Conservation (phyloP, 805 yeast genomes). For the Blastobotrys parvus region DNA sequence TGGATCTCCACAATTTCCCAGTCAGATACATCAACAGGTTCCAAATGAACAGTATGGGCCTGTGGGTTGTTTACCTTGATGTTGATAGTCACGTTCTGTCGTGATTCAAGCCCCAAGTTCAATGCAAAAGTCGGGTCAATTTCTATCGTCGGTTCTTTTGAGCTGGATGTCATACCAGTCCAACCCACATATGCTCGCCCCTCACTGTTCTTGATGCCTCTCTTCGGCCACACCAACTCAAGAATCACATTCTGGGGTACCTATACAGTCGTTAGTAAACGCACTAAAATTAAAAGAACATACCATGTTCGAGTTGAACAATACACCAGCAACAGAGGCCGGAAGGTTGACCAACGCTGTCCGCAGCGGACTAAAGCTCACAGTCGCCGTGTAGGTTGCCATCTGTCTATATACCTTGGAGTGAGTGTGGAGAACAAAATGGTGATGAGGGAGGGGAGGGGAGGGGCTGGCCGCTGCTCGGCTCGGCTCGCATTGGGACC, state of each 20-base stretch:
- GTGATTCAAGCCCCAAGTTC: constrained; percentile 39
- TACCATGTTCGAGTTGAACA: constrained; percentile 44
- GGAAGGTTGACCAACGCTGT: constrained; percentile 53
- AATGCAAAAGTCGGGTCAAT: constrained; percentile 62
- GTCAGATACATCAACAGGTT: constrained; percentile 68
- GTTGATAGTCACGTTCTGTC: constrained; percentile 33
- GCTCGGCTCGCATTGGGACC: no score
- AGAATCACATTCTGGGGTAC: constrained; percentile 50
- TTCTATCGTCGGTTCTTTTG: constrained; percentile 34
- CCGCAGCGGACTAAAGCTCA: constrained; percentile 31
- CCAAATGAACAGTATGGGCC: constrained; percentile 60
- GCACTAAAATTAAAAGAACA: constrained; percentile 17
- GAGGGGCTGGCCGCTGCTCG: no score
- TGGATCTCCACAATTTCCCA: constrained; percentile 88
- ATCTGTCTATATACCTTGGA: no score
- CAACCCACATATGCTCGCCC: constrained; percentile 46
- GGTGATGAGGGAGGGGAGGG: no score
- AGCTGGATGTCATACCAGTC: constrained; percentile 46
- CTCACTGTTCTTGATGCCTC: constrained; percentile 17
- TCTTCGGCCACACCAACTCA: constrained; percentile 33
- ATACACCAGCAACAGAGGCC: constrained; percentile 34
- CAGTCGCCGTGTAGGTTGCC: constrained; percentile 27
- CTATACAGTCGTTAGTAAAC: constrained; percentile 11
- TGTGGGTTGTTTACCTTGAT: constrained; percentile 43
- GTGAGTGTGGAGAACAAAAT: no score